Evolutionary conservation across 176 grass and related monocot genomes (phyloP), one percentile per base, ranked within the genome.

Genomic region (Tuctoria greenei): DNA sequence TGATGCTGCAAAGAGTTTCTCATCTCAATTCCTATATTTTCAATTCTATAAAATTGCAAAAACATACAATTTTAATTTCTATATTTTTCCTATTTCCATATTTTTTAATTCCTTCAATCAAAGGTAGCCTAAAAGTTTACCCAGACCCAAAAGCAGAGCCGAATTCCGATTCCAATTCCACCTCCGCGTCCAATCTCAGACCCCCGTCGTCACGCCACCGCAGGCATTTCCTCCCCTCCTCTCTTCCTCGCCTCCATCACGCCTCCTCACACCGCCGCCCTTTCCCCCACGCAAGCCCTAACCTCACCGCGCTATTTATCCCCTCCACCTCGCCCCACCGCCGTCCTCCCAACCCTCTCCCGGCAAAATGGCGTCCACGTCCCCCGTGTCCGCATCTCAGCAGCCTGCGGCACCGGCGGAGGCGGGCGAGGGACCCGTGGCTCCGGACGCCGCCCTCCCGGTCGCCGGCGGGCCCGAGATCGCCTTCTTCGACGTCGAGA

Each of bases 401-500:
- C 26, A 2, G 21, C 17, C 47, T 2, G 37, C n/a, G 8, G 1
- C 72, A 10, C 21, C 55, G 12, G 4, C 64, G 3, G 7, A 45
- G 9, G 50, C 17, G 42, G 17, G 7, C 7, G 66, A 42, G 26
- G 13, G 18, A 1, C 27, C 25, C 41, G 72, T 31, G 54, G 15
- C 61, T 34, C 57, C 77, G 45, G 72, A 50, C 37, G 36, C 23
- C 40, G 68, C 20, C 69, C 54, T 62, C 28, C 77, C 84, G 40
- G 74, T 8, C 39, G 52, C 26, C 0, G 59, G 81, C 7, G 86
- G 83, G 0, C 39, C 86, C 5, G 86, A 95, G 91, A 98, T 98
- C 66, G 95, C 95, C n/a, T 98, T 98, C 87, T 98, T 98, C 73
- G 91, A 94, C 85, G 72, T 93, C 44, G 91, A 98, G 89, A 98